Percentiles rank a stretch among this genome's conserved stretches.
Evolutionary conservation across 2,329 filamentous ascomycete genomes (phyloP).

Genomic region (Hypoxylon sp.): DNA sequence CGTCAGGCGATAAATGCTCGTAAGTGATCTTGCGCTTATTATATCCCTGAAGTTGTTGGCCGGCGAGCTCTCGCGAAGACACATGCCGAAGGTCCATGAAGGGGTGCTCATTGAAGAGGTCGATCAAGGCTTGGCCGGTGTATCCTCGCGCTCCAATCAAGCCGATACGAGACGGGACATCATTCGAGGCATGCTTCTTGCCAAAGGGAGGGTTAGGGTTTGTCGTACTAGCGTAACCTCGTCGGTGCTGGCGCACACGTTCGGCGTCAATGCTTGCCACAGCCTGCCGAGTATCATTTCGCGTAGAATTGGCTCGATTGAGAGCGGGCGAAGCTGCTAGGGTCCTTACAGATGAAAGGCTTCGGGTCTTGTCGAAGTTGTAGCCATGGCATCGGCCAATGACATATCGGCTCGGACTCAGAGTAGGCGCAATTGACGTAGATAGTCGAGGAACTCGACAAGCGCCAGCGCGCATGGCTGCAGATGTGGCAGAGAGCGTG

Average conservation of each 20-base stretch:
- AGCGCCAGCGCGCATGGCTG: not conserved
- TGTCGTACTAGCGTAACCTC: conserved; percentile 23
- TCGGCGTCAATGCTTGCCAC: too few relatives aligned
- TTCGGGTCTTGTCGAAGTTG: too few relatives aligned
- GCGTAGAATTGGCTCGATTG: too few relatives aligned
- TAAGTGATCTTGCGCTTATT: conserved; percentile 93
- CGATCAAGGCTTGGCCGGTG: conserved; percentile 91
- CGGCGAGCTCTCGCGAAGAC: conserved; percentile 91
- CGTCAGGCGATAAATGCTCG: conserved; percentile 89
- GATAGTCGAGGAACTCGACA: conserved; percentile 1
- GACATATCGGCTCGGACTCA: not conserved
- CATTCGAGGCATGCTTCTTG: conserved; percentile 38
- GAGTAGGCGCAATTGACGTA: conserved; percentile 1
- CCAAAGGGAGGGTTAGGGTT: conserved; percentile 36
- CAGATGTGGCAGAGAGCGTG: not conserved
- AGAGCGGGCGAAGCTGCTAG: too few relatives aligned
- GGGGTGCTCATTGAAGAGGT: conserved; percentile 88
- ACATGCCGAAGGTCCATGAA: conserved; percentile 92
- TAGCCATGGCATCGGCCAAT: too few relatives aligned
- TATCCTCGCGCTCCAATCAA: conserved; percentile 70
- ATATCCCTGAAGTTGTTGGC: conserved; percentile 90
- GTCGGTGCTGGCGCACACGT: conserved; percentile 13
- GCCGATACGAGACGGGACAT: conserved; percentile 19
- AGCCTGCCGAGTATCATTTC: too few relatives aligned
- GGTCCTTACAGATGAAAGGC: too few relatives aligned